Base-by-base conservation (phyloP, 345 rosid genomes). In the Euclidium syriacum region DNA sequence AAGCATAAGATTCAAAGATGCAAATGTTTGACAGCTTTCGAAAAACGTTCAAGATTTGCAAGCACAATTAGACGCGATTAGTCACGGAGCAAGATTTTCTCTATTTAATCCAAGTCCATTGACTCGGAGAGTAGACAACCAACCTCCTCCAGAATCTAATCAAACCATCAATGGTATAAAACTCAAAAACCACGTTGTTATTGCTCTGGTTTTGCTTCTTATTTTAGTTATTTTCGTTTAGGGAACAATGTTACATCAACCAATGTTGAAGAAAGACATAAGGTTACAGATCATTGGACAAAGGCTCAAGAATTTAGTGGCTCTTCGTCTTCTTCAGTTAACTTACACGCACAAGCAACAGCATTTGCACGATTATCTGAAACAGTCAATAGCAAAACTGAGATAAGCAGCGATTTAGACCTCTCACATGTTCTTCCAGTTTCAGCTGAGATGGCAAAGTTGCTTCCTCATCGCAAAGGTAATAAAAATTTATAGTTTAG, bases 11-110 rank as follows among this genome's bases (percentile, higher is more conserved):
- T 8, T 39, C 24, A 17, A 39, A 54, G 34, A 26, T 40, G 17
- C 10, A 16, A 10, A 26, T 26, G 16, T 41, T 14, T n/a, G n/a
- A n/a, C n/a, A 88, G 96, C 83, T 92, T 39, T 91, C 88, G 68
- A 89, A 89, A 78, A 90, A 92, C 42, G 82, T 92, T 57, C 90
- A 89, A 78, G 97, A 92, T 72, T 79, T 89, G 23, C 74, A 80
- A 78, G 84, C 95, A 46, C 94, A 92, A 34, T 52, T 92, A 22
- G 97, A 89, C 44, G 94, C 95, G 23, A 92, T 92, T 48, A 89
- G 94, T 42, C 76, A 92, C 65, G 97, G 88, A 68, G 80, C 91
- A 7, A 73, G 85, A 58, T 73, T 83, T 26, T 89, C 97, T 51
- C 44, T 83, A 8, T 71, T 89, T 73, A 82, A 78, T 69, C 81